Evolutionary conservation across 2,329 filamentous ascomycete species (phyloP), one percentile per base, ranked within the genome.

Genomic region (Huntiella decipiens): DNA sequence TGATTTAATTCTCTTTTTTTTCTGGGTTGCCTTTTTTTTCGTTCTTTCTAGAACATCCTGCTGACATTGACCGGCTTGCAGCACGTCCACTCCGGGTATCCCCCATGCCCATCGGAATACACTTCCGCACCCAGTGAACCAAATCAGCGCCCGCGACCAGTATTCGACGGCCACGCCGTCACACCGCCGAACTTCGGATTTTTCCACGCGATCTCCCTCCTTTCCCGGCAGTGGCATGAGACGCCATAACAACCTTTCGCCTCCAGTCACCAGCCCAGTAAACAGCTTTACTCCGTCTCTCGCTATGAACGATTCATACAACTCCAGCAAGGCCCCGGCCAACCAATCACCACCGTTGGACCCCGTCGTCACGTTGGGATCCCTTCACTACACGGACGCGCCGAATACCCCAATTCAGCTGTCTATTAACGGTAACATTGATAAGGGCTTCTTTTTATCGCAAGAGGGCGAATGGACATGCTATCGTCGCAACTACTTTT

Each of bases 401-500:
- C 58, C 54, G 11, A 52, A 52, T 5, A 63, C 65, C 2, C 64
- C 67, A 1, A 69, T 91, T 52, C 78, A 77, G 52, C 70, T 82
- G 15, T 79, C 82, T 11, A 82, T 94, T 52, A 70, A 78, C 28
- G 83, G 82, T 33, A 79, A 76, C 54, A 85, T 93, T 50, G 83
- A 92, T 59, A 92, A 93, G 55, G 86, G 86, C 0, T 92, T 93
- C 62, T 93, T 94, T 58, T 66, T 77, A 33, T 72, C 71, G 3
- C 43, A 38, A n/a, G 86, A 92, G 46, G 70, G 73, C 13, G 83
- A 87, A 54, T 94, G 85, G 85, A 94, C 86, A 0, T 93, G 86
- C 63, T 94, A 94, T 58, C 72, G 86, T 32, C 73, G 87, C 38
- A 94, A 94, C 59, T 94, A 94, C 61, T 91, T 94, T 58, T 79